Evolutionary conservation across 257 asterid genomes (phyloP).

Genomic region (Ehretia macrophylla): DNA sequence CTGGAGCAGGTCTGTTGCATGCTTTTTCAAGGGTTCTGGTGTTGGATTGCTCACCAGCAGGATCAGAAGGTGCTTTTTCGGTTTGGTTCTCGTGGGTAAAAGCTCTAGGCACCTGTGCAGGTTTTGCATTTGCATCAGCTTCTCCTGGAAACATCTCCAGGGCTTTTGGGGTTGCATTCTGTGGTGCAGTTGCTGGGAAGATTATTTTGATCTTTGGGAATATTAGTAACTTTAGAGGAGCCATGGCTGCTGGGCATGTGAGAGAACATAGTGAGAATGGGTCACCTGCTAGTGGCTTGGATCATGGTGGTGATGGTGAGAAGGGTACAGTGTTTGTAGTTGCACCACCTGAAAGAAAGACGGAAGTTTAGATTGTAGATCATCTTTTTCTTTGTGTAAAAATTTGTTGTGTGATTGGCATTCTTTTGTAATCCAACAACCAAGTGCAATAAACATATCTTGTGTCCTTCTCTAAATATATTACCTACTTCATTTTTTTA

Average conservation of each 20-base stretch:
- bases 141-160: conserved; percentile 50
- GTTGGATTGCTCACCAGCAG: conserved; percentile 81
- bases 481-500: no score
- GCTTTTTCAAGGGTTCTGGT: conserved; percentile 78
- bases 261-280: conserved; percentile 33
- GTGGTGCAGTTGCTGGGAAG: conserved; percentile 50
- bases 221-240: conserved; percentile 75
- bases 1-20: conserved; percentile 66
- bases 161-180: conserved; percentile 62
- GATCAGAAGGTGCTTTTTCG: conserved; percentile 86
- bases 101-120: conserved; percentile 62
- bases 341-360: conserved; percentile 26
- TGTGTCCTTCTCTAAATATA: no score
- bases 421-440: no score
- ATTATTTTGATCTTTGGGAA: conserved; percentile 68
- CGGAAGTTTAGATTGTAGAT: conserved; percentile 23
- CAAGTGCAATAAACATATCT: no score
- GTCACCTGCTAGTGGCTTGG: conserved; percentile 43
- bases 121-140: conserved; percentile 63
- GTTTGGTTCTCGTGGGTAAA: conserved; percentile 84
- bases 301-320: conserved; percentile 18
- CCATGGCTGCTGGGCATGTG: conserved; percentile 76
- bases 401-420: no score
- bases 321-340: conserved; percentile 27
- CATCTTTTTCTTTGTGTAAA: not conserved